phyloP scores from a whole-genome alignment of 2,329 filamentous ascomycete species.

The Fusarium sp. region DNA sequence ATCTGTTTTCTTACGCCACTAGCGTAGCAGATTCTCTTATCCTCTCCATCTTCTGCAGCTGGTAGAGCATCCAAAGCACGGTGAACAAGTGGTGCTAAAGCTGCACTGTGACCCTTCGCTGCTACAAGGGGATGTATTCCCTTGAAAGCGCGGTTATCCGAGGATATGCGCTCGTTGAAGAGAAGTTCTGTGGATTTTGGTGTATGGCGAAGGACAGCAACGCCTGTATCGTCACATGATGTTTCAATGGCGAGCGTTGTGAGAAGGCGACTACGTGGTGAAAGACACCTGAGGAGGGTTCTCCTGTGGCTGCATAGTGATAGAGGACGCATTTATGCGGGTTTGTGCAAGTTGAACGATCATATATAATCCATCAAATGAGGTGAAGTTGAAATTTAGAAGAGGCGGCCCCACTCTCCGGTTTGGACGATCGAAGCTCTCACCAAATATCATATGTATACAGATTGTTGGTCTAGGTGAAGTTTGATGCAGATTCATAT shows the following conservation, averaged over 20 bases:
- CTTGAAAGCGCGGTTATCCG: conserved; percentile 77
- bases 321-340: conserved; percentile 30
- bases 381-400: conserved; percentile 12
- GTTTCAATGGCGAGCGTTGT: conserved; percentile 81
- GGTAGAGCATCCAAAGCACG: conserved; percentile 70
- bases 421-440: neutral
- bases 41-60: conserved; percentile 17
- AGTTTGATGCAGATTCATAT: neutral
- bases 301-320: conserved; percentile 11
- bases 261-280: conserved; percentile 50
- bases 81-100: conserved; percentile 75
- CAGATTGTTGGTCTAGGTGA: neutral
- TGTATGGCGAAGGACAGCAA: conserved; percentile 79
- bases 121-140: conserved; percentile 86
- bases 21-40: conserved; percentile 21
- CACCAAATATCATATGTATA: neutral
- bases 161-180: conserved; percentile 85
- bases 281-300: neutral
- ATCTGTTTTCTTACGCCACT: conserved; percentile 51
- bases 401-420: conserved; percentile 8
- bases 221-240: conserved; percentile 93
- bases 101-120: conserved; percentile 78
- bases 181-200: conserved; percentile 66
- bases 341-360: neutral
- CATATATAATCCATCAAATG: neutral